Base-by-base conservation (phyloP, 805 yeast species). In the Kazachstania kunashirensis region DNA sequence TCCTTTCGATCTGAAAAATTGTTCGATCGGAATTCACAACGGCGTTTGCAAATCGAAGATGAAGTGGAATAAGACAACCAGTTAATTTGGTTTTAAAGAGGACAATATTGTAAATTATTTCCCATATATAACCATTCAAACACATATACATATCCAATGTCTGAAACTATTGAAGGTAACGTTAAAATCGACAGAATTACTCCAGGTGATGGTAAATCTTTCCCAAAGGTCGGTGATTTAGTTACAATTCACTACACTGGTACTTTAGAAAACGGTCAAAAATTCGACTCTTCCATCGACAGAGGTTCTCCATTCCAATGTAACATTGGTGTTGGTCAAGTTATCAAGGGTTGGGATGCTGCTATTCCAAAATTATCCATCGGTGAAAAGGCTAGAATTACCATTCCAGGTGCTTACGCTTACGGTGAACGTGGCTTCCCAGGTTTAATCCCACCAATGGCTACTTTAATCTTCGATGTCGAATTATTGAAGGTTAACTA, bases 171-270 rank as follows among this genome's bases (percentile, higher is more conserved):
- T 48, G 62, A 58, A 56, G 65, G 66, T 52, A 58, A 59, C 53
- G 63, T 60, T 34, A 52, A 54, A 34, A 59, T 60, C 33, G 61
- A 57, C 38, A 59, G 65, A 57, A 33, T 53, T 31, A 38, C 55
- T 33, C 57, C 61, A 61, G 86, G 96, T 63, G 95, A 89, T 62
- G 94, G 92, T 47, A 72, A 69, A 58, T 79, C 78, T 53, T 88
- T 70, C 77, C 96, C 97, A 58, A 70, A 80, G 63, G 60, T 68
- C 28, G 96, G 96, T 52, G 96, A 88, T 67, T 66, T 70, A 47
- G 92, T 89, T 48, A 79, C 96, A 46, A 89, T 89, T 59, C 96
- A 89, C 69, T 89, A 89, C 76, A 81, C 84, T 36, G 97, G 97
- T 53, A 86, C 95, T 40, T 73, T 89, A 58, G 94, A 84, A 65